Evolutionary conservation across 306 rosid species (phyloP), one percentile per base, ranked within the genome.

Genomic region (Clitoria ternatea): DNA sequence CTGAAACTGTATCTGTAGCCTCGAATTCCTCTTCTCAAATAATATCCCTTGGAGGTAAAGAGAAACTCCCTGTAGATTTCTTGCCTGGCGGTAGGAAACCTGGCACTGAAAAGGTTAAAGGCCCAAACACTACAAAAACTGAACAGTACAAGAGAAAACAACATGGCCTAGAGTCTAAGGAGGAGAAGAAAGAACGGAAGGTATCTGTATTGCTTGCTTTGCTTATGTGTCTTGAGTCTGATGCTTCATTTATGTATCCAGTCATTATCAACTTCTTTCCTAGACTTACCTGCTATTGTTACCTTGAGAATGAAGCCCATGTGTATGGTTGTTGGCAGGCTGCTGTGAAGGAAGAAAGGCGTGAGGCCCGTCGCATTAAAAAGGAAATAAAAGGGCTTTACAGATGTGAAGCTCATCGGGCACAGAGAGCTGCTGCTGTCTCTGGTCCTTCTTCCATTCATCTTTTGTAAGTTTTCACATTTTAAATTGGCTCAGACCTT

Each of bases 121-220:
- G 35, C 53, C 57, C 1, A 6, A 69, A 62, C 52, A 73, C 69
- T 66, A 52, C 77, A 73, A 86, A 55, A 80, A 75, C 78, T 63
- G 91, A 83, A 52, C 90, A 29, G 67, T 79, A 69, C 81, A 85
- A 76, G 80, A 86, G 92, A 77, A 95, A 86, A 81, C 88, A 77
- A 27, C 85, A 80, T 49, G 89, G 95, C 71, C 85, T 48, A 69
- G 99, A 95, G 85, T 74, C 96, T 22, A 86, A 87, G 76, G 96
- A 85, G 85, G 96, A 87, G 81, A 91, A 89, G 75, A 89, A 87
- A 81, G 99, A 91, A 80, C 74, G 99, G 14, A 91, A 95, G 97
- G 99, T 94, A 75, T 60, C 24, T 54, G 14, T 17, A 71, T n/a
- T n/a, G n/a, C n/a, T n/a, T n/a, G n/a, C n/a, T n/a, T n/a, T n/a